A percentile compares a stretch with the other conserved stretches of the same genome.
Evolutionary conservation across 2,329 filamentous ascomycete genomes (phyloP).

Genomic region (Fusarium mangiferae): DNA sequence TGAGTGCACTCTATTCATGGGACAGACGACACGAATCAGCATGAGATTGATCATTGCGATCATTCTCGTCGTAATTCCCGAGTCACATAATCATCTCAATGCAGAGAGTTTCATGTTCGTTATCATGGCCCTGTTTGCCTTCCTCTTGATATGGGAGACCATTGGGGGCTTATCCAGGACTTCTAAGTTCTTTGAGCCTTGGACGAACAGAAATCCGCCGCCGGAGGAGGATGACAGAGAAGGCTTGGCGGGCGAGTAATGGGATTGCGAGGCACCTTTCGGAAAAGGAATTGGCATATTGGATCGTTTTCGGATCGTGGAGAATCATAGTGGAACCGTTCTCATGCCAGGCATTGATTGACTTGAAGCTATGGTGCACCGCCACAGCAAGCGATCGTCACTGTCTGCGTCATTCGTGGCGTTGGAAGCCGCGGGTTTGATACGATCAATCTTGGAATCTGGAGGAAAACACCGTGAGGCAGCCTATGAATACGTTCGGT

Average conservation of each 20-base stretch:
- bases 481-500: neutral
- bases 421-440: neutral
- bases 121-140: conserved; percentile 55
- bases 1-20: conserved; percentile 47
- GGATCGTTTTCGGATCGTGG: neutral
- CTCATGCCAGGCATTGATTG: neutral
- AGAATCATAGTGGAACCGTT: neutral
- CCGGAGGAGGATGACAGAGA: conserved; percentile 37
- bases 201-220: conserved; percentile 45
- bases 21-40: conserved; percentile 49
- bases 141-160: conserved; percentile 58
- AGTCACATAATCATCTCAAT: conserved; percentile 47
- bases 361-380: neutral
- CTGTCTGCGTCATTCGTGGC: conserved; percentile 28
- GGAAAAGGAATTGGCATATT: neutral
- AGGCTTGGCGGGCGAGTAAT: conserved; percentile 13
- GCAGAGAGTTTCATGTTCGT: conserved; percentile 52
- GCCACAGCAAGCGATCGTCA: conserved; percentile 11
- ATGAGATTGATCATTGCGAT: conserved; percentile 49
- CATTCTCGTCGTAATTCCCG: conserved; percentile 50
- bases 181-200: conserved; percentile 49
- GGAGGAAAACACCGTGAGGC: conserved; percentile 8
- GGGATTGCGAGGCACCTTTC: neutral
- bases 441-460: neutral
- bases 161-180: conserved; percentile 48